Evolutionary conservation across 768 basidiomycete species (phyloP), one percentile per base, ranked within the genome.

Genomic region (Calocera viscosa): DNA sequence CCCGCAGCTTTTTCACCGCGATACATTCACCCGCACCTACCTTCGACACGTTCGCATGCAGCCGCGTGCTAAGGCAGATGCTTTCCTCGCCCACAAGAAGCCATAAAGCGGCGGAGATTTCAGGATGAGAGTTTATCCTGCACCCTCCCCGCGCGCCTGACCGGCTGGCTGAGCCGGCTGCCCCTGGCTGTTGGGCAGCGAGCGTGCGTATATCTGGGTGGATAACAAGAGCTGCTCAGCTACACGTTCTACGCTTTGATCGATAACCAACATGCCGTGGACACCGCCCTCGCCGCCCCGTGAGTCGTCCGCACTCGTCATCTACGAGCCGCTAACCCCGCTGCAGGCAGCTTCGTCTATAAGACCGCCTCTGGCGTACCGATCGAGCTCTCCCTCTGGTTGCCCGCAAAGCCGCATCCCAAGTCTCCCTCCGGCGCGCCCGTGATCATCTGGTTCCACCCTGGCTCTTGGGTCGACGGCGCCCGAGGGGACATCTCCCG

Each of bases 391-490:
- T 5, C 14, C 14, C 53, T 60, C 53, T 60, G 30, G 26, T 19
- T 60, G 5, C 53, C 53, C 30, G 2, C 53, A 5, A 28, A 26
- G 53, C 16, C 53, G 19, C 53, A 60, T 22, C 30, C 53, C 11
- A 60, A 60, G 53, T 32, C 53, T 10, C 7, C 53, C 24, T 7
- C 24, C 30, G 53, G 53, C 24, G 24, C 30, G 2, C 53, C 53
- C 5, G 53, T 60, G 26, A 60, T 60, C 11, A 60, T 60, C 24
- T 60, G 53, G 53, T 60, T 60, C 53, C 53, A 60, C 53, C 53
- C 53, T 19, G 53, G 53, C 30, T 60, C 53, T 2, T 60, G 53
- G 53, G 53, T 60, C 53, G 11, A 14, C 26, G 53, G 53, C 10
- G 11, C 53, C 2, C 53, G 53, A 30, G 26, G 24, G 7, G 53